A percentile compares a stretch with the other conserved stretches of the same genome.
Conservation (phyloP, 108 stramenopile genomes). For the Aurantiochytrium sp. region DNA sequence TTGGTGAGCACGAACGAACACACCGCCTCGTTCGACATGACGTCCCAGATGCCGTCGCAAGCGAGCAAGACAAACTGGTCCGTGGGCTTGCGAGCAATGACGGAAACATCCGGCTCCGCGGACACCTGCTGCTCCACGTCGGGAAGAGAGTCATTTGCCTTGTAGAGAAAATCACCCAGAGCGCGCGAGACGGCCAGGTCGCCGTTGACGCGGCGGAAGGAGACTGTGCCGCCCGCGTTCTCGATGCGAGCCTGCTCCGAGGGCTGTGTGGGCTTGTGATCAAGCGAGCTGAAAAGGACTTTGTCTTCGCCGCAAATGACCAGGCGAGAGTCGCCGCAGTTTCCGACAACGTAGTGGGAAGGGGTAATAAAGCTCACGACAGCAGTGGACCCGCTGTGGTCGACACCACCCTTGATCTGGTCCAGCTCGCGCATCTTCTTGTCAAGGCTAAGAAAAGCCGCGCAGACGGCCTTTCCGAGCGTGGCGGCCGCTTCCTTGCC, state of each 20-base stretch:
- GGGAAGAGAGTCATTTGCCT: constrained; percentile 52
- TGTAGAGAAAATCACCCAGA: constrained; percentile 79
- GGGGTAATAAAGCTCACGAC: constrained; percentile 72
- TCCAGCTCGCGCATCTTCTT: constrained; percentile 39
- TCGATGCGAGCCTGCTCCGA: constrained; percentile 32
- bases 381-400: constrained; percentile 71
- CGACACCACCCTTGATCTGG: constrained; percentile 21
- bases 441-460: constrained; percentile 67
- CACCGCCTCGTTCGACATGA: constrained; percentile 67
- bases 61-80: constrained; percentile 68
- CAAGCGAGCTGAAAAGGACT: constrained; percentile 55
- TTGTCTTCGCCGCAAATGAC: constrained; percentile 32
- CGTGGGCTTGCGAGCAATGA: constrained; percentile 45
- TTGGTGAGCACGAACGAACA: background rate
- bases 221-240: constrained; percentile 38
- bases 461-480: constrained; percentile 51
- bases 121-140: constrained; percentile 74
- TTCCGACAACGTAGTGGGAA: constrained; percentile 74
- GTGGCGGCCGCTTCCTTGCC: background rate
- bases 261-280: constrained; percentile 72
- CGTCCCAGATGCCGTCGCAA: constrained; percentile 66
- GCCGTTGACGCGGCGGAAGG: constrained; percentile 72
- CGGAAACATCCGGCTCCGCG: constrained; percentile 64
- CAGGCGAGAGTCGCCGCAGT: constrained; percentile 87
- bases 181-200: constrained; percentile 80